Percentiles rank a stretch among this genome's conserved stretches.
Evolutionary conservation across 2,329 filamentous ascomycete species (phyloP).

Genomic region (Pseudopithomyces chartarum): DNA sequence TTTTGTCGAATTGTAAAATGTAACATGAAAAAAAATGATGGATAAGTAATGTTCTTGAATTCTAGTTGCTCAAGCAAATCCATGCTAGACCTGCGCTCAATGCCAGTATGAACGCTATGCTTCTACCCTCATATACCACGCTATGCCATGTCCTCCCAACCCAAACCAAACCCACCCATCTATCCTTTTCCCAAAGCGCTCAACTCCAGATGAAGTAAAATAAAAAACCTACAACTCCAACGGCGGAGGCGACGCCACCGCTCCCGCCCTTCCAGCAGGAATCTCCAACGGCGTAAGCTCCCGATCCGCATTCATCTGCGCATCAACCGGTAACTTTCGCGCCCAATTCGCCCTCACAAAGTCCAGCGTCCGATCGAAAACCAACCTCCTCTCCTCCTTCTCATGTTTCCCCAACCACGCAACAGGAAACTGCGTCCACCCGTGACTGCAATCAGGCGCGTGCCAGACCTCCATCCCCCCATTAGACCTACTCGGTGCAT

Average conservation of each 20-base stretch:
- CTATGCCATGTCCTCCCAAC: too few relatives aligned
- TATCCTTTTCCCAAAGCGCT: background rate
- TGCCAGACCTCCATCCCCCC: conserved; percentile 47
- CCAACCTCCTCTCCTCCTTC: conserved; percentile 40
- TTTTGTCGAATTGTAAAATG: too few relatives aligned
- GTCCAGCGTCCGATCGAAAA: conserved; percentile 42
- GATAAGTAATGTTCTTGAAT: too few relatives aligned
- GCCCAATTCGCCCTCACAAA: conserved; percentile 47
- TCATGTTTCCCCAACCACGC: conserved; percentile 45
- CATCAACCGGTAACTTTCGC: conserved; percentile 22
- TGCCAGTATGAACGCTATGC: conserved; percentile 1
- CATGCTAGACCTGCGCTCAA: background rate
- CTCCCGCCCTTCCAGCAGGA: conserved; percentile 8
- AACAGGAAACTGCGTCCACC: conserved; percentile 52
- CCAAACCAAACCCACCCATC: background rate
- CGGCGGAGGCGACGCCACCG: background rate
- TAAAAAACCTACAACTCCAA: background rate
- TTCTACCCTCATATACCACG: background rate
- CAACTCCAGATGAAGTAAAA: background rate
- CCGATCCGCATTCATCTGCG: conserved; percentile 19
- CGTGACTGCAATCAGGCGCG: conserved; percentile 42
- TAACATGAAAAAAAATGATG: too few relatives aligned
- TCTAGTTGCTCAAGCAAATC: too few relatives aligned
- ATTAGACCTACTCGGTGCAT: conserved; percentile 27
- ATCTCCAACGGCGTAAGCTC: conserved; percentile 26